Evolutionary conservation across 148 eudicot genomes (phyloP).

Genomic region (Talinum fruticosum): DNA sequence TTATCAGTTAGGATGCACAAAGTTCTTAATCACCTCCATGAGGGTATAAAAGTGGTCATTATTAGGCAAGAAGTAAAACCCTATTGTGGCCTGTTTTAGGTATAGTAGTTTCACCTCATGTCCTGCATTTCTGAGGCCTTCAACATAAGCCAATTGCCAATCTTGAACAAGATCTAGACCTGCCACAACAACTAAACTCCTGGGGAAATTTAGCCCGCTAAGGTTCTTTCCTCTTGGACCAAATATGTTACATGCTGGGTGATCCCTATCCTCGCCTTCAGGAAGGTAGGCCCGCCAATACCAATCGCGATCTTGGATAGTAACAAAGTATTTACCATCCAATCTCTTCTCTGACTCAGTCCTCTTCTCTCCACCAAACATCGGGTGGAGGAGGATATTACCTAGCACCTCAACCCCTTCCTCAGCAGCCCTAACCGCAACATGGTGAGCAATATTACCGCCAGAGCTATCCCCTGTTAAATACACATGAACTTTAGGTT

Average conservation of each 20-base stretch:
- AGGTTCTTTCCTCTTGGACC: conserved; percentile 51
- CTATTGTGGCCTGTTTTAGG: conserved; percentile 68
- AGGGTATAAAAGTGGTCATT: conserved; percentile 64
- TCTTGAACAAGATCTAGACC: conserved; percentile 76
- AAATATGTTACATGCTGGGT: conserved; percentile 83
- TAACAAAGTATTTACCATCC: conserved; percentile 74
- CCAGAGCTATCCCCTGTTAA: conserved; percentile 85
- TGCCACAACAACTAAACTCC: conserved; percentile 64
- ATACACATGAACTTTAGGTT: conserved; percentile 54
- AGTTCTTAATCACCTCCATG: conserved; percentile 62
- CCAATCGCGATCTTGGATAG: conserved; percentile 84
- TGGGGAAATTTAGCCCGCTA: conserved; percentile 44
- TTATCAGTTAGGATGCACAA: conserved; percentile 48
- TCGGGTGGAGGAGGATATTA: conserved; percentile 58
- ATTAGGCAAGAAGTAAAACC: conserved; percentile 82
- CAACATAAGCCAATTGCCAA: conserved; percentile 72
- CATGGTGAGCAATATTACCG: conserved; percentile 82
- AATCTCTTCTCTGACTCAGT: conserved; percentile 55
- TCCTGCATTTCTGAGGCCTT: conserved; percentile 49
- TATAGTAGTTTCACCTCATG: conserved; percentile 56
- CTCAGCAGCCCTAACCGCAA: conserved; percentile 61
- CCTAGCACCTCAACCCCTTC: conserved; percentile 60
- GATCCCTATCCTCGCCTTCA: conserved; percentile 73
- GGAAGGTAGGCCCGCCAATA: conserved; percentile 83
- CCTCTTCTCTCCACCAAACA: conserved; percentile 66